Conservation (phyloP, 192 early-diverging fungal species). For the Endogone sp. region DNA sequence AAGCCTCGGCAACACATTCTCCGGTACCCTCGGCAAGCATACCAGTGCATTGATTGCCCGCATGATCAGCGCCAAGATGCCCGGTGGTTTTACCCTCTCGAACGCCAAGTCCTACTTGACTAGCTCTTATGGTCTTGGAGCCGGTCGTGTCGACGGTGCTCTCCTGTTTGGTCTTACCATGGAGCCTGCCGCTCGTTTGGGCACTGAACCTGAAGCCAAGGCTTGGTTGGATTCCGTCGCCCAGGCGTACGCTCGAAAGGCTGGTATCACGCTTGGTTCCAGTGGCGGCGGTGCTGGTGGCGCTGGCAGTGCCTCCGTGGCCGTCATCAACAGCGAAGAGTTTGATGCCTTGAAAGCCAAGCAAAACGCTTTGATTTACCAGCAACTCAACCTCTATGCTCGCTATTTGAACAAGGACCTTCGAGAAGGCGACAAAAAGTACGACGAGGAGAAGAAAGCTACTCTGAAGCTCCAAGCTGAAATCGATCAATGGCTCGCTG, state of each 20-base stretch:
- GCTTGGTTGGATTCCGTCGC: slow-evolving; percentile 76
- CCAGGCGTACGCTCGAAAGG: slow-evolving; percentile 62
- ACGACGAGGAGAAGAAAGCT: slow-evolving; percentile 62
- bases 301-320: slow-evolving; percentile 54
- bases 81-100: slow-evolving; percentile 81
- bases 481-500: slow-evolving; percentile 85
- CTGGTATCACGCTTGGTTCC: slow-evolving; percentile 59
- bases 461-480: slow-evolving; percentile 71
- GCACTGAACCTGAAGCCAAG: slow-evolving; percentile 68
- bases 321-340: slow-evolving; percentile 83
- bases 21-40: slow-evolving; percentile 81
- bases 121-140: slow-evolving; percentile 69
- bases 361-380: slow-evolving; percentile 63
- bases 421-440: slow-evolving; percentile 59
- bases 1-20: slow-evolving; percentile 54
- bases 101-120: slow-evolving; percentile 73
- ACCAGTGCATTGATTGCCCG: slow-evolving; percentile 69
- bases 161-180: slow-evolving; percentile 75
- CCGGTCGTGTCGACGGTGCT: slow-evolving; percentile 67
- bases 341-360: slow-evolving; percentile 75
- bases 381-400: slow-evolving; percentile 76
- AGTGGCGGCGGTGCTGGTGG: slow-evolving; percentile 41
- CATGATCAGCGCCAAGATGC: slow-evolving; percentile 87
- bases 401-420: slow-evolving; percentile 81
- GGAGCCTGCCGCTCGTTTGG: slow-evolving; percentile 81